Evolutionary conservation across 148 eudicot genomes (phyloP), one percentile per base, ranked within the genome.

Genomic region (Arbutus unedo): DNA sequence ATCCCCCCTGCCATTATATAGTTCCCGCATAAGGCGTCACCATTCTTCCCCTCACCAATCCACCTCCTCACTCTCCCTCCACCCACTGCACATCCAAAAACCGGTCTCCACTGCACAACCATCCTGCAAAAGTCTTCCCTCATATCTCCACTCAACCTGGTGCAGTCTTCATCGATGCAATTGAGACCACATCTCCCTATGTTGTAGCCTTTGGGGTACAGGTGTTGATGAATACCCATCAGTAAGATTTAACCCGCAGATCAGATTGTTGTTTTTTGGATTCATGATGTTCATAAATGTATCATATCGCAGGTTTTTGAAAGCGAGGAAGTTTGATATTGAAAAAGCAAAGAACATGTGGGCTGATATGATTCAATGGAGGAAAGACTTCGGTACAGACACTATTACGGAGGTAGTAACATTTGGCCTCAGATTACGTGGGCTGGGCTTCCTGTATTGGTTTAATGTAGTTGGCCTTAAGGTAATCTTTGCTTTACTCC

Each of bases 341-440:
- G 95, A 92, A 79, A 91, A 91, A 71, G 95, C 95, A 81, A 92
- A 90, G 77, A 83, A 89, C 76, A 92, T 92, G 95, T 92, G 95
- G 95, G 90, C 92, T 80, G 93, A 91, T 53, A 92, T 90, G 95
- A 83, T 92, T 57, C 92, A 86, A 54, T 92, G 95, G 95, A 91
- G 95, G 85, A 91, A 88, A 81, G 95, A 92, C 15, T 92, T 91
- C 75, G 92, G 90, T 76, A 86, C 86, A 38, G 93, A 92, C 81
- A 67, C 92, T 57, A 82, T 92, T 55, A 81, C 88, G 51, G 88
- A 91, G 91, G 93, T 91, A 88, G 82, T 59, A 23, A 74, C 47
- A 43, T 45, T 81, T 79, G 31, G 50, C 66, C 73, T 77, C n/a
- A 2, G 50, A 54, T 11, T 79, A 50, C 14, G n/a, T 55, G 4